Evolutionary conservation across 148 eudicot species (phyloP), one percentile per base, ranked within the genome.

Genomic region (Amaranthus hypochondriacus): DNA sequence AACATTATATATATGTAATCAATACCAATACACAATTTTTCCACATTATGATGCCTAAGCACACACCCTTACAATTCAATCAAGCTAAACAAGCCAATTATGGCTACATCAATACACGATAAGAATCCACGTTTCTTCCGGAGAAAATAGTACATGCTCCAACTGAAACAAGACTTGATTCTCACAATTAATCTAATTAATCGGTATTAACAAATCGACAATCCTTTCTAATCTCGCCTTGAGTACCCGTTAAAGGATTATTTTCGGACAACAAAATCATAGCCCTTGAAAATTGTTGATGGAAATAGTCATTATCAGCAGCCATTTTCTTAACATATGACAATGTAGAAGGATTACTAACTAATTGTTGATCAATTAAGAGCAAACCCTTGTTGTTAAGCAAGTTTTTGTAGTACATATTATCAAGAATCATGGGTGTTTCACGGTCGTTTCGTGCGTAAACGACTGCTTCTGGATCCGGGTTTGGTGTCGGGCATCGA

Each of bases 391-490:
- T 92, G 72, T 81, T 70, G 50, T 11, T 62, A 74, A 92, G 69
- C 7, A 92, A 48, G 79, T 88, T 81, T 80, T 88, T 92, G 83
- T 90, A 87, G 82, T 92, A 92, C 79, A 77, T 71, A 52, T 92
- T 92, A 66, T 92, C 97, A 2, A 92, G 64, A 54, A 83, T 75
- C 97, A 92, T 90, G 4, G 97, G 89, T 13, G 96, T 92, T 11
- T 14, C 71, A 0, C 55, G 86, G 54, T 87, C 96, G n/a, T 78
- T 80, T 50, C 92, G 77, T 0, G 92, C 70, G 3, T 92, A 92
- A 42, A 77, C 71, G 4, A 92, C 89, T 0, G 55, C 88, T 3
- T 67, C 48, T 2, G 91, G 89, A 73, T 88, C 79, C 0, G 92
- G 85, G 3, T 73, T 57, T 5, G 89, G 85, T 2, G 86, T 65